A percentile compares a stretch with the other conserved stretches of the same genome.
Evolutionary conservation across 2,329 filamentous ascomycete genomes (phyloP).

Genomic region (Aspergillus intermedius): DNA sequence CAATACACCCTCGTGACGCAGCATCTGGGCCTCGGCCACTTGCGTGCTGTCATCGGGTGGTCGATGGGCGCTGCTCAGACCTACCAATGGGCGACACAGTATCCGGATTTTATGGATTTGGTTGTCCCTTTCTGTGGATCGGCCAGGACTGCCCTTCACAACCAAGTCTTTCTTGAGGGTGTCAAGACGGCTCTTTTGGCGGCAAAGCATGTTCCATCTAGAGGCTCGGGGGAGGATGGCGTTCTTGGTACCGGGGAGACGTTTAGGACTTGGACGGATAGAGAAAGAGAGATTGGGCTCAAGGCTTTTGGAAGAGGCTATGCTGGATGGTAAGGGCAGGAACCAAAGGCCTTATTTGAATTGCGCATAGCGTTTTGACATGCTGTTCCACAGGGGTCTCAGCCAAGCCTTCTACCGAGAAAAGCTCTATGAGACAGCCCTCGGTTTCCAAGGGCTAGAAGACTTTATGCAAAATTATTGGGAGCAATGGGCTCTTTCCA

Average conservation of each 20-base stretch:
- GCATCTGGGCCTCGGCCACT: constrained; percentile 54
- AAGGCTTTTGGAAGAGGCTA: constrained; percentile 70
- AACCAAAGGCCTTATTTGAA: no score
- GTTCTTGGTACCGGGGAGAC: constrained; percentile 32
- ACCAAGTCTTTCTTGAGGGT: constrained; percentile 62
- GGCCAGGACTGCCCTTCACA: constrained; percentile 59
- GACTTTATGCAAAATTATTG: constrained; percentile 70
- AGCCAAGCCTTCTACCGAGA: constrained; percentile 72
- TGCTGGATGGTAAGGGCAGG: constrained; percentile 54
- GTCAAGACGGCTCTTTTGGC: constrained; percentile 56
- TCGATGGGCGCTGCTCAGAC: constrained; percentile 64
- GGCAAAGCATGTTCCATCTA: constrained; percentile 49
- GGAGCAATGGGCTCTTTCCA: constrained; percentile 66
- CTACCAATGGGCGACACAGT: constrained; percentile 59
- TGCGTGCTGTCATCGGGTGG: constrained; percentile 61
- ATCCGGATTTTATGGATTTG: constrained; percentile 60
- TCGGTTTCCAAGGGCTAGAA: constrained; percentile 63
- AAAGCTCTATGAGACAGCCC: constrained; percentile 56
- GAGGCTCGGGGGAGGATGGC: constrained; percentile 45
- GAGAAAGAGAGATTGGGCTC: constrained; percentile 52
- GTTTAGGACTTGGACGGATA: constrained; percentile 45
- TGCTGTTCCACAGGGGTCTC: constrained; percentile 53
- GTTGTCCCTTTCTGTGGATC: constrained; percentile 60
- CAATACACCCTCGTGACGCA: constrained; percentile 62
- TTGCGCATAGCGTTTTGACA: neutral